Percentiles rank a stretch among this genome's conserved stretches.
Conservation (phyloP, 2,329 filamentous ascomycete species). For the Monilinia aucupariae region DNA sequence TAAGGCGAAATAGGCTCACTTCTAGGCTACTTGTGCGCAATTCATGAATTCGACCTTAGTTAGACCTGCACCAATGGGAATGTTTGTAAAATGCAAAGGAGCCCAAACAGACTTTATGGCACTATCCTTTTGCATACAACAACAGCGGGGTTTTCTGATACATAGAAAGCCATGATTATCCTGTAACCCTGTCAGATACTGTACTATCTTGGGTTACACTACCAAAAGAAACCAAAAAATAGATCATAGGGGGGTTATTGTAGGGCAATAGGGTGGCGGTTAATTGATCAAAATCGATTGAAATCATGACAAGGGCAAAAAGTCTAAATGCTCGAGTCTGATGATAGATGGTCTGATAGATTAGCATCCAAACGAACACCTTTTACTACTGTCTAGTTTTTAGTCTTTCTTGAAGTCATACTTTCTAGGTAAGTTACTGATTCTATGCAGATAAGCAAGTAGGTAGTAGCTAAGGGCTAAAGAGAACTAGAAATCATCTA, state of each 20-base stretch:
- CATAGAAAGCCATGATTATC: background rate
- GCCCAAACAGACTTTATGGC: background rate
- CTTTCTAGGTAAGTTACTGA: background rate
- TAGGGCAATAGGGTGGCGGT: background rate
- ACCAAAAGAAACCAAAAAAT: background rate
- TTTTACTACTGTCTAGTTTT: no score
- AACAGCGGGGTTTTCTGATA: constrained; percentile 6
- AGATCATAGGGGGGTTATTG: background rate
- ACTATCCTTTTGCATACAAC: background rate
- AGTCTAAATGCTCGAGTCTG: background rate
- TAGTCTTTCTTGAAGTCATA: no score
- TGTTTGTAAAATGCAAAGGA: background rate
- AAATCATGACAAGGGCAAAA: background rate
- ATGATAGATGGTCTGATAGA: background rate
- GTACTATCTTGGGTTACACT: background rate
- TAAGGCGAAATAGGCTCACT: background rate
- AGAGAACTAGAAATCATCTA: background rate
- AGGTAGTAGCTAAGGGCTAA: no score
- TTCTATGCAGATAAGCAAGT: background rate
- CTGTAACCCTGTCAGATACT: constrained; percentile 2
- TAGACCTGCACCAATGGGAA: background rate
- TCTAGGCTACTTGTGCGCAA: background rate
- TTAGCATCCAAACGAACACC: background rate
- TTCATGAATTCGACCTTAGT: background rate
- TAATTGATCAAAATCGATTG: background rate